phyloP scores from a whole-genome alignment of 306 rosid species.

The Luffa aegyptiaca region DNA sequence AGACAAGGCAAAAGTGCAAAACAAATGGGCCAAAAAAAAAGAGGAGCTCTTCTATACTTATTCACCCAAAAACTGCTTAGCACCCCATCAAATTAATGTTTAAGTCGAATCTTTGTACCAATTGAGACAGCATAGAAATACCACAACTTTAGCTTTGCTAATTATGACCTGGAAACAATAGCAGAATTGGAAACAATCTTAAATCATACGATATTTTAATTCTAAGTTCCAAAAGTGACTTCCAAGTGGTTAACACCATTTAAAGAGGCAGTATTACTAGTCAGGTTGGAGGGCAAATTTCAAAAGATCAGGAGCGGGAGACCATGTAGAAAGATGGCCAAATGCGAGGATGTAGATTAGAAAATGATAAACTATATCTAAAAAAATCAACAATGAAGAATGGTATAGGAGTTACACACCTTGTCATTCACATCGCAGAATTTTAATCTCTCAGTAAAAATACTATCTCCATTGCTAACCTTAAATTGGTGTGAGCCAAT shows the following conservation, averaged over 20 bases:
- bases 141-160: not conserved
- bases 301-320: not conserved
- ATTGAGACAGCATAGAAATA: not conserved
- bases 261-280: not conserved
- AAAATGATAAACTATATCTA: not conserved
- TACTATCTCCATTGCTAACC: slow-evolving; percentile 75
- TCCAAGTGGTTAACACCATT: not conserved
- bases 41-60: not conserved
- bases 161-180: not conserved
- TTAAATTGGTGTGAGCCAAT: slow-evolving; percentile 93
- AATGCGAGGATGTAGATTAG: not conserved
- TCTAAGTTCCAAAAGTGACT: not conserved
- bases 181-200: not conserved
- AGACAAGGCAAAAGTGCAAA: not conserved
- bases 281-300: not conserved
- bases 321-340: not conserved
- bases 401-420: slow-evolving; percentile 32
- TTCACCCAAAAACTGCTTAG: not conserved
- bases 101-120: not conserved
- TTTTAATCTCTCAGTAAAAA: slow-evolving; percentile 80
- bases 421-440: slow-evolving; percentile 86
- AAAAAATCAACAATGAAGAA: not conserved
- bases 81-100: not conserved
- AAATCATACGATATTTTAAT: not conserved
- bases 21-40: not conserved